Evolutionary conservation across 345 rosid genomes (phyloP).

Genomic region (Kandelia obovata): DNA sequence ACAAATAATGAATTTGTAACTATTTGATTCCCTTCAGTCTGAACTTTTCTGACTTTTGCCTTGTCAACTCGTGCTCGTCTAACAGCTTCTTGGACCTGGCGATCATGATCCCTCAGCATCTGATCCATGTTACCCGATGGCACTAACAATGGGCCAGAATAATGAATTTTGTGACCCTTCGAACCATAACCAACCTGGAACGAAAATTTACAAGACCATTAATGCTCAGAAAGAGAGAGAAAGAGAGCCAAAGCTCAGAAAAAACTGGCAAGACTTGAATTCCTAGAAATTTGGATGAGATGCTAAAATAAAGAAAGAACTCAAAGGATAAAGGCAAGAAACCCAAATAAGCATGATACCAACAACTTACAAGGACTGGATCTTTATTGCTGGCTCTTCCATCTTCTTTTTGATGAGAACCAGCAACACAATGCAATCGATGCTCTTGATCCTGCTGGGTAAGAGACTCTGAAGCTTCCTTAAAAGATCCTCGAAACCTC

Average conservation of each 20-base stretch:
- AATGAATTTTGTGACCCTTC: constrained; percentile 84
- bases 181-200: constrained; percentile 83
- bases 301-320: background rate
- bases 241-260: background rate
- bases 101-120: constrained; percentile 90
- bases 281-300: too few relatives aligned
- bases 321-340: background rate
- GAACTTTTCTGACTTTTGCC: constrained; percentile 69
- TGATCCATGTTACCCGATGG: constrained; percentile 93
- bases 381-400: constrained; percentile 59
- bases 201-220: constrained; percentile 6
- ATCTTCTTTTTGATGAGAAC: constrained; percentile 50
- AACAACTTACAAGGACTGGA: constrained; percentile 65
- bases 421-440: constrained; percentile 32
- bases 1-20: constrained; percentile 60
- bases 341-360: background rate
- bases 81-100: constrained; percentile 92
- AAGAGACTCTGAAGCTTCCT: constrained; percentile 66
- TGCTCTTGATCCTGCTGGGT: constrained; percentile 55
- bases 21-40: constrained; percentile 57
- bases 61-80: constrained; percentile 82
- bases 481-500: constrained; percentile 88
- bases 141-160: constrained; percentile 84
- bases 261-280: background rate
- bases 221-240: background rate